phyloP scores from a whole-genome alignment of 257 asterid species.

The Nicotiana benthamiana region DNA sequence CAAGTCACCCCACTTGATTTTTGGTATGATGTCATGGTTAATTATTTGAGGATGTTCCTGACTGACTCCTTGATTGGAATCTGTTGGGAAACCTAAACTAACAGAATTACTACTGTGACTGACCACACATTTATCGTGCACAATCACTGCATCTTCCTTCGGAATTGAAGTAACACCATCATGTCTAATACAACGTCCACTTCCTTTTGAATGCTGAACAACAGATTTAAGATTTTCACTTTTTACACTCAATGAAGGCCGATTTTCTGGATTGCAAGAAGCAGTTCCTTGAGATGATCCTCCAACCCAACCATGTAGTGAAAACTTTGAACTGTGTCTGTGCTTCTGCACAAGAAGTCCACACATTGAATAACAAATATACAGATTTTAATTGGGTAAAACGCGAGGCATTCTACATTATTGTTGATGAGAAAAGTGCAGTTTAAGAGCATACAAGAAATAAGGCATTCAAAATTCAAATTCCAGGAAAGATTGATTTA shows the following conservation, averaged over 20 bases:
- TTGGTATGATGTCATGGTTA: slow-evolving; percentile 33
- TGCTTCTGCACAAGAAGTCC: slow-evolving; percentile 59
- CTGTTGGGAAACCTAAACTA: slow-evolving; percentile 17
- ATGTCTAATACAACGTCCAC: slow-evolving; percentile 20
- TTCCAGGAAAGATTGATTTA: background rate
- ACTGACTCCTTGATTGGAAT: slow-evolving; percentile 20
- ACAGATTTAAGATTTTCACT: slow-evolving; percentile 19
- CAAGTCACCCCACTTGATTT: slow-evolving; percentile 94
- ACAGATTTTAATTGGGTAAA: too few relatives aligned
- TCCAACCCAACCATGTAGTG: slow-evolving; percentile 62
- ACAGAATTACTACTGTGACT: slow-evolving; percentile 34
- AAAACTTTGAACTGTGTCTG: slow-evolving; percentile 63
- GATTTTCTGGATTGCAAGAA: slow-evolving; percentile 26
- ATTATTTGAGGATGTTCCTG: slow-evolving; percentile 27
- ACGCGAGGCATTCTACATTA: background rate
- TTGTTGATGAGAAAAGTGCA: background rate
- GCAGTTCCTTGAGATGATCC: slow-evolving; percentile 45
- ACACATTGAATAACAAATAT: background rate
- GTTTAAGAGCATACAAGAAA: background rate
- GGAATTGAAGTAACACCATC: slow-evolving; percentile 21
- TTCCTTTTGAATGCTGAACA: slow-evolving; percentile 26
- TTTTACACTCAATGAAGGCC: slow-evolving; percentile 24
- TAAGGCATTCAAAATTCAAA: background rate
- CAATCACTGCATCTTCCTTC: slow-evolving; percentile 28
- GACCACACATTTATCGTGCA: slow-evolving; percentile 39